Evolutionary conservation across 2,329 filamentous ascomycete genomes (phyloP), one percentile per base, ranked within the genome.

Genomic region (Elsinoe batatas): DNA sequence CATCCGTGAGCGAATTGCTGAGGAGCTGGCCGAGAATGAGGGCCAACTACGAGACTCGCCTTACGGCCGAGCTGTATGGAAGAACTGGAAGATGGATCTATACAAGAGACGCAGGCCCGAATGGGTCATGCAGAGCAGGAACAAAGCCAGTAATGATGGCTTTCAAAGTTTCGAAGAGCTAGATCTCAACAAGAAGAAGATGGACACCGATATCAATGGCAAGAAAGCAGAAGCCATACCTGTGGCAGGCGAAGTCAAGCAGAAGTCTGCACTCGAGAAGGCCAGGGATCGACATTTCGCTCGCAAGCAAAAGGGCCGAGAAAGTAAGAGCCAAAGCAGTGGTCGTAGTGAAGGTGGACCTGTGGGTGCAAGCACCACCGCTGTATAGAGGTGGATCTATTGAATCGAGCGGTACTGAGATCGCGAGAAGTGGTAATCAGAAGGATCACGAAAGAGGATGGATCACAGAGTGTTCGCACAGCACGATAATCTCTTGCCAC

Each of bases 41-140:
- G 67, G 72, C n/a, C 63, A 71, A 0, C 68, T 88, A 15, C 76
- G 84, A n/a, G 82, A 86, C 57, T 83, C 79, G 1, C 79, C 77
- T 35, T 76, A 81, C 18, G 85, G 85, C 1, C 73, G 84, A 33
- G 82, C 81, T 2, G 83, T 88, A 10, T 87, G 84, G 83, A 76
- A 81, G 60, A 88, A 87, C 64, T 88, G 85, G 84, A 78, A 76
- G 35, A 84, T 88, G 79, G 85, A 88, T 68, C 69, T 85, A 5
- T 88, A 84, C 68, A 84, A 83, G 64, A 74, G 82, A 26, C 72
- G 77, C 53, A 72, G 80, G 38, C 74, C 72, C 5, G 82, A 86
- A 56, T 88, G 85, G 85, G 74, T 83, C 57, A 74, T 73, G 56
- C 76, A 80, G 61, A 79, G 79, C 10, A 83, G 82, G 54, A 68